Percentiles rank a stretch among this genome's conserved stretches.
Evolutionary conservation across 2,329 filamentous ascomycete species (phyloP).

Genomic region (Thermothelomyces thermophilus): DNA sequence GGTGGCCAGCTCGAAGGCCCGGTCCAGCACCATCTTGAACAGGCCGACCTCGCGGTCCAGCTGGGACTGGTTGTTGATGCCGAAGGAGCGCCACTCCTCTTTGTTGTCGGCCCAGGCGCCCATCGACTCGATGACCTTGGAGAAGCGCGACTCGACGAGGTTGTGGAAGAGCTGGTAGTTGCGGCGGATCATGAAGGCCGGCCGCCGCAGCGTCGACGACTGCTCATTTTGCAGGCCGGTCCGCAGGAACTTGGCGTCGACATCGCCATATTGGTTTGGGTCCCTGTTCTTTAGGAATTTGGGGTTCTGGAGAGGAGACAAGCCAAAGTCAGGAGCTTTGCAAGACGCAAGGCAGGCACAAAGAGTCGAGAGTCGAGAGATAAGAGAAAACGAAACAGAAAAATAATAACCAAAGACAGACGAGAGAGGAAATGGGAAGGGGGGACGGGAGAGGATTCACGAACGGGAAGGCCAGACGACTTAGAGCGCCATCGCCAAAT

Average conservation of each 20-base stretch:
- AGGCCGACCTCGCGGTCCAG: slow-evolving; percentile 39
- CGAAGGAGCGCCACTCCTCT: slow-evolving; percentile 30
- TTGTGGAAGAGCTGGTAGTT: slow-evolving; percentile 26
- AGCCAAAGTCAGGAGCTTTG: too few species aligned
- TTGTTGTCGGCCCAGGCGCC: slow-evolving; percentile 24
- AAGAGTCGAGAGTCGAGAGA: too few species aligned
- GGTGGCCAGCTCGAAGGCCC: slow-evolving; percentile 40
- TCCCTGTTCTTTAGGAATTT: not conserved
- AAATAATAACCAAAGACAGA: not conserved
- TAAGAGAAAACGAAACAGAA: too few species aligned
- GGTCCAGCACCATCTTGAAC: slow-evolving; percentile 41
- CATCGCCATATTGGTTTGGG: not conserved
- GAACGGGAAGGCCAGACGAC: not conserved
- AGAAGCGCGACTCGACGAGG: slow-evolving; percentile 30
- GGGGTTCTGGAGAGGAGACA: not conserved
- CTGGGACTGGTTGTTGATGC: slow-evolving; percentile 34
- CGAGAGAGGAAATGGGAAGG: not conserved
- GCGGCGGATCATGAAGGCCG: slow-evolving; percentile 5
- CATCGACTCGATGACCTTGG: slow-evolving; percentile 29
- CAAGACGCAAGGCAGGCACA: too few species aligned
- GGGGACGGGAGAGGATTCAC: not conserved
- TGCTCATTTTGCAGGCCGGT: slow-evolving; percentile 1
- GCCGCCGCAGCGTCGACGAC: not conserved
- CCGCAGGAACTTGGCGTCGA: not conserved
- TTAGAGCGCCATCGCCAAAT: slow-evolving; percentile 2